Evolutionary conservation across 768 basidiomycete species (phyloP).

Genomic region (Amanita subjunquillea): DNA sequence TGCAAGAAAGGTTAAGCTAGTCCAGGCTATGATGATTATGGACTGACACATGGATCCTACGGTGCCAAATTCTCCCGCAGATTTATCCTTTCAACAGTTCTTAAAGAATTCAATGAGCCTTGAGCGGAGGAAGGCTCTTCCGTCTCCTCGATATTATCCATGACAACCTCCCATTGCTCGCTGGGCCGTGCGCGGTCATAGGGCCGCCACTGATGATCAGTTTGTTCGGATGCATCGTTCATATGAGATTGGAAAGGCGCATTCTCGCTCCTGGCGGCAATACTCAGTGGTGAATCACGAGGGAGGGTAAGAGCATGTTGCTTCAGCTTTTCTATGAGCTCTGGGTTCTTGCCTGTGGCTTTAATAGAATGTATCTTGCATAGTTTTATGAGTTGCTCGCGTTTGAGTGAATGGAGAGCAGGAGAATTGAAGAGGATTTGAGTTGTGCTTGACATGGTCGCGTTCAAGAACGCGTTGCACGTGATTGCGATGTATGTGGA

Average conservation of each 20-base stretch:
- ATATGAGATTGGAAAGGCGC: constrained; percentile 16
- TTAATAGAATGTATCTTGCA: constrained; percentile 80
- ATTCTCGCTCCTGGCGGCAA: constrained; percentile 42
- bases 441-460: constrained; percentile 55
- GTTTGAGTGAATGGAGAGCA: constrained; percentile 73
- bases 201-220: constrained; percentile 4
- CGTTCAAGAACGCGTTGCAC: not conserved
- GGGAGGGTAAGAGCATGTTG: constrained; percentile 58
- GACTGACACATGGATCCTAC: constrained; percentile 40
- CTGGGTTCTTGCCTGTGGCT: constrained; percentile 69
- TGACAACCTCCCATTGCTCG: constrained; percentile 81
- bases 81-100: constrained; percentile 21
- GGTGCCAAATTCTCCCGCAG: constrained; percentile 65
- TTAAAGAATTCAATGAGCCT: constrained; percentile 38
- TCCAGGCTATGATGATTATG: not conserved
- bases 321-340: constrained; percentile 61
- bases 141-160: constrained; percentile 67
- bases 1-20: constrained; percentile 8
- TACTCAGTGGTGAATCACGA: constrained; percentile 40
- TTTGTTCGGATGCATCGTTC: constrained; percentile 13
- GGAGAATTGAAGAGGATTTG: constrained; percentile 81
- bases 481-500: not conserved
- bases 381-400: constrained; percentile 74
- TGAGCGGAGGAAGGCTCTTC: constrained; percentile 42
- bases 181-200: constrained; percentile 41